phyloP scores from a whole-genome alignment of 257 asterid species.

The Scutellaria galericulata region DNA sequence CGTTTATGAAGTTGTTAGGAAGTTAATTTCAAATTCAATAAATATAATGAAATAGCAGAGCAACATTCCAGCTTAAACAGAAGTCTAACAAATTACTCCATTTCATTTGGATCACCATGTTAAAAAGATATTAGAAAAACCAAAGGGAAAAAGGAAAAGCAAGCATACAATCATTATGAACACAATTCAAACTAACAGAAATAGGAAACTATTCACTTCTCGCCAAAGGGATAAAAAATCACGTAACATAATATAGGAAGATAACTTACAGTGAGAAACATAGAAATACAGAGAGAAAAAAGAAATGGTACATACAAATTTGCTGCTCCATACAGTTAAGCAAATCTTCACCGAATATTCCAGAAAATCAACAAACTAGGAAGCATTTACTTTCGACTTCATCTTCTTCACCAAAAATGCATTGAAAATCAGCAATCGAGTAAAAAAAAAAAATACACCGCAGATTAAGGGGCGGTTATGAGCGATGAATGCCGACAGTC shows the following conservation, averaged over 20 bases:
- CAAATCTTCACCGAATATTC: conserved; percentile 18
- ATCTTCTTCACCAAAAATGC: conserved; percentile 20
- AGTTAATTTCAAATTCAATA: conserved; percentile 23
- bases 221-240: background rate
- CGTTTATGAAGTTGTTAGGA: background rate
- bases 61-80: conserved; percentile 5
- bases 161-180: conserved; percentile 20
- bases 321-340: conserved; percentile 25
- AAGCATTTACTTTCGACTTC: conserved; percentile 13
- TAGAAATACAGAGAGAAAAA: background rate
- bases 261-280: background rate
- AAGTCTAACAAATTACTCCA: conserved; percentile 5
- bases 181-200: conserved; percentile 17
- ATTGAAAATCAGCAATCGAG: conserved; percentile 2
- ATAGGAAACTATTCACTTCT: background rate
- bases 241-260: conserved; percentile 4
- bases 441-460: background rate
- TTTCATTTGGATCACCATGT: conserved; percentile 27
- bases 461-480: conserved; percentile 33
- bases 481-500: conserved; percentile 42
- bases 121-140: background rate
- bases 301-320: background rate
- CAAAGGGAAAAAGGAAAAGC: background rate
- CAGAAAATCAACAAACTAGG: conserved; percentile 3
- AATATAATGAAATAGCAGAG: conserved; percentile 10